Evolutionary conservation across 2,329 filamentous ascomycete species (phyloP), one percentile per base, ranked within the genome.

Genomic region (Anthostomella pinea): DNA sequence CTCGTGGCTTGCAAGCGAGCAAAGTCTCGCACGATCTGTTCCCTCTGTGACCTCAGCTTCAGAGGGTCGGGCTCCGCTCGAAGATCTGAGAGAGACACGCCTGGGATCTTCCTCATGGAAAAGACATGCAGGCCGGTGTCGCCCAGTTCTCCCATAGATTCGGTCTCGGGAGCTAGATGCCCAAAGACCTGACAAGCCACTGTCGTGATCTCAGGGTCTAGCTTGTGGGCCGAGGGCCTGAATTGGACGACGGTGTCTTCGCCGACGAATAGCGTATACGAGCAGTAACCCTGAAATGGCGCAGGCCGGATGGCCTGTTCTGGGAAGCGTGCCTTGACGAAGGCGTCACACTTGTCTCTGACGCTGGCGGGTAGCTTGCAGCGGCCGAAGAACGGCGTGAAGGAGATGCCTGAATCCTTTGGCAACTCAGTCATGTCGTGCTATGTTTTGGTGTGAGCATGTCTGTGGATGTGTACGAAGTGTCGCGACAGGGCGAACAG

Each of bases 221-320:
- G 54, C 22, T 48, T 57, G 47, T 73, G 68, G 3, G 51, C 55
- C 1, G 45, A 29, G 6, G 72, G 70, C 3, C 73, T 66, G 41
- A 77, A 74, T 50, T 77, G 73, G 4, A 76, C 45, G 30, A 73
- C 53, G 9, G 42, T 49, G n/a, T 61, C 49, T 4, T 56, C 42
- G 8, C 62, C 63, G 11, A 70, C 54, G 16, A 60, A 53, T 6
- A 75, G 42, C 0, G 73, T 76, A 46, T 74, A 68, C 2, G 72
- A 76, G 45, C 73, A 77, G 43, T 70, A 73, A 13, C 72, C 73
- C 45, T 76, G 73, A 5, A 59, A 59, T 6, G 59, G 47, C 6
- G 59, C 58, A 3, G 65, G 58, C 3, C 47, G 43, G 17, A 68
- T 51, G n/a, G 22, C 13, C 3, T 48, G 33, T n/a, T 41, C 43